Conservation (phyloP, 2,329 filamentous ascomycete species). For the Periconia sp. region DNA sequence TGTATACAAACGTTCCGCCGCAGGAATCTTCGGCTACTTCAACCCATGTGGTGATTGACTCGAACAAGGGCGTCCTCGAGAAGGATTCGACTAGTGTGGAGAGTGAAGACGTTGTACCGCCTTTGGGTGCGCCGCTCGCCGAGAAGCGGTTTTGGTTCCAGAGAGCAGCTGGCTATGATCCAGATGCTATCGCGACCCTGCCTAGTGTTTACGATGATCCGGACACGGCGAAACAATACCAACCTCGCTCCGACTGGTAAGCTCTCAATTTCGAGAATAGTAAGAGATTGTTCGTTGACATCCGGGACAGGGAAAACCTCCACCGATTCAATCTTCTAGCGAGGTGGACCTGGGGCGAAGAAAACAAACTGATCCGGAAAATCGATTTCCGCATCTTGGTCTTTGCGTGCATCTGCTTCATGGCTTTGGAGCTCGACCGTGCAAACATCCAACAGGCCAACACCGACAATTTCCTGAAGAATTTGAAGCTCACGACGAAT, state of each 20-base stretch:
- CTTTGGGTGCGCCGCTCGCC: slow-evolving; percentile 14
- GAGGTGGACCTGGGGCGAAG: slow-evolving; percentile 29
- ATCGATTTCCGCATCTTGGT: slow-evolving; percentile 39
- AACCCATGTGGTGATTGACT: too few relatives aligned
- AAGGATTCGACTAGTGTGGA: slow-evolving; percentile 4
- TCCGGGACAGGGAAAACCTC: slow-evolving; percentile 34
- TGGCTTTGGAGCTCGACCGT: slow-evolving; percentile 50
- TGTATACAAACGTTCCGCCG: too few relatives aligned
- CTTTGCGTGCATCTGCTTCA: slow-evolving; percentile 52
- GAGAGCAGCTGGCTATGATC: slow-evolving; percentile 17
- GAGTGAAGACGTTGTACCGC: slow-evolving; percentile 9
- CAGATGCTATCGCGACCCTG: slow-evolving; percentile 16
- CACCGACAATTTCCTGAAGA: slow-evolving; percentile 24
- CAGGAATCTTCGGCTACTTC: too few relatives aligned
- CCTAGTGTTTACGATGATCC: slow-evolving; percentile 3
- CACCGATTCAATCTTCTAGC: slow-evolving; percentile 22
- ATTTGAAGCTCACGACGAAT: slow-evolving; percentile 25
- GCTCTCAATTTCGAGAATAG: background rate
- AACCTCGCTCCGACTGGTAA: slow-evolving; percentile 37
- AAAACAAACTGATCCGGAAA: slow-evolving; percentile 26
- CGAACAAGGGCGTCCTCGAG: background rate
- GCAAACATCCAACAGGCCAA: slow-evolving; percentile 23
- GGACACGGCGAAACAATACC: slow-evolving; percentile 14
- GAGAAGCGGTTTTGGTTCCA: slow-evolving; percentile 30
- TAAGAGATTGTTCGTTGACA: background rate